These are phyloP conservation scores for Fusarium algeriense DNA, from an alignment of 2,329 filamentous ascomycete species.

Conservation along the genomic window DNA sequence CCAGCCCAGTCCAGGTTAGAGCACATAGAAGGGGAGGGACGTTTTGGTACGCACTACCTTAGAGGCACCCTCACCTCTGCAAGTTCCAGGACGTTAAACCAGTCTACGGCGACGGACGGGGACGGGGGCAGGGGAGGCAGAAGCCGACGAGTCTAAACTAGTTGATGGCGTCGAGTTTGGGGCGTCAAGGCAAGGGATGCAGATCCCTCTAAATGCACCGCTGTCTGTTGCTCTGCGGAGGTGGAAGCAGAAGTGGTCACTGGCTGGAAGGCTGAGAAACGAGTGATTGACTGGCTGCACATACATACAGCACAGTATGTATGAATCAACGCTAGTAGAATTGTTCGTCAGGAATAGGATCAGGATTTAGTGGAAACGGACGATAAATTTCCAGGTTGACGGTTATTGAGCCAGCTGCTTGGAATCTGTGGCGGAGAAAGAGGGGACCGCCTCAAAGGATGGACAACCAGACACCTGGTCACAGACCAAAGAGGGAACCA, in stretches of 20 bases:
- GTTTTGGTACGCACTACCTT: slow-evolving; percentile 19
- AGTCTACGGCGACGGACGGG: slow-evolving; percentile 8
- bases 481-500: slow-evolving; percentile 10
- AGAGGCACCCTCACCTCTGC: slow-evolving; percentile 37
- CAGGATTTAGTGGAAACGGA: slow-evolving; percentile 25
- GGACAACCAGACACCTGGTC: slow-evolving; percentile 1
- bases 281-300: slow-evolving; percentile 32
- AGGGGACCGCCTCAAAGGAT: slow-evolving; percentile 6
- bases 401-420: slow-evolving; percentile 19
- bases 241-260: background rate
- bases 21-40: slow-evolving; percentile 18
- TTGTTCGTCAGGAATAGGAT: slow-evolving; percentile 26
- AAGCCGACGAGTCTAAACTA: slow-evolving; percentile 41
- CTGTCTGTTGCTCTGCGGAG: slow-evolving; percentile 1
- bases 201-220: slow-evolving; percentile 27
- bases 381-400: slow-evolving; percentile 10
- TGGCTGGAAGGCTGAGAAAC: slow-evolving; percentile 35
- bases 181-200: slow-evolving; percentile 40
- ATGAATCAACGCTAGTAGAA: slow-evolving; percentile 32
- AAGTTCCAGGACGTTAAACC: slow-evolving; percentile 37
- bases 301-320: slow-evolving; percentile 5
- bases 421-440: slow-evolving; percentile 22
- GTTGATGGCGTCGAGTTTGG: slow-evolving; percentile 35
- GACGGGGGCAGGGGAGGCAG: slow-evolving; percentile 36
- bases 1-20: slow-evolving; percentile 13